Base-by-base conservation (phyloP, 768 basidiomycete species). In the Rhizopogon vinicolor region DNA sequence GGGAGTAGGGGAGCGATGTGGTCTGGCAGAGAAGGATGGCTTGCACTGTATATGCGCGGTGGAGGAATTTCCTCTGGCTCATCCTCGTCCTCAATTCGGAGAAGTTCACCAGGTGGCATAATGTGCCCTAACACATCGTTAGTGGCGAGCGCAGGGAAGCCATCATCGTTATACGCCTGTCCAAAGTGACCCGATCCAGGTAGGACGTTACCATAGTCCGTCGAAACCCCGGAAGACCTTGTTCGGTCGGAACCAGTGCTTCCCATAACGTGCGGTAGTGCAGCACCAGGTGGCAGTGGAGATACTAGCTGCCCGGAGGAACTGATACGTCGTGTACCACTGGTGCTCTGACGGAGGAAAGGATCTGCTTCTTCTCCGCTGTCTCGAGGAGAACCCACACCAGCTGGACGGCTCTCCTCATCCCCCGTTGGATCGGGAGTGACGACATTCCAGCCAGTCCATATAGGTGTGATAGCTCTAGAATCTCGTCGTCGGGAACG, bases 311-410 rank as follows among this genome's bases (percentile, higher is more conserved):
- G 65, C 33, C 59, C 44, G 37, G 54, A 58, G 1, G 68, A 53
- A 31, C 54, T 44, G 8, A 19, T 44, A 40, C 50, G 58, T 18
- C 58, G 59, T 2, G 63, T 54, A 3, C 58, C 68, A 8, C 58
- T 57, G 16, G 60, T 59, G 55, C 73, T 73, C 1, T 67, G 72
- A 51, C 73, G 78, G 4, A 87, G 73, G 74, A 89, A 86, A 0
- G 87, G 75, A 62, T 87, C 86, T 3, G 69, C 73, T 65, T 88
- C 87, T 63, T 87, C 86, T 6, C 87, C 87, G 49, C 85, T 88
- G 31, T 78, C 77, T 9, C 86, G 76, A 1, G 87, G 85, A 25
- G 83, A 83, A 35, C 86, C 85, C 67, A 87, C 83, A n/a, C 84
- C 86, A 10, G 75, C 74, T 3, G 73, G 63, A 31, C 72, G 72